A percentile compares a stretch with the other conserved stretches of the same genome.
phyloP scores from a whole-genome alignment of 1,139 yeast species.

The Geotrichum restrictum region DNA sequence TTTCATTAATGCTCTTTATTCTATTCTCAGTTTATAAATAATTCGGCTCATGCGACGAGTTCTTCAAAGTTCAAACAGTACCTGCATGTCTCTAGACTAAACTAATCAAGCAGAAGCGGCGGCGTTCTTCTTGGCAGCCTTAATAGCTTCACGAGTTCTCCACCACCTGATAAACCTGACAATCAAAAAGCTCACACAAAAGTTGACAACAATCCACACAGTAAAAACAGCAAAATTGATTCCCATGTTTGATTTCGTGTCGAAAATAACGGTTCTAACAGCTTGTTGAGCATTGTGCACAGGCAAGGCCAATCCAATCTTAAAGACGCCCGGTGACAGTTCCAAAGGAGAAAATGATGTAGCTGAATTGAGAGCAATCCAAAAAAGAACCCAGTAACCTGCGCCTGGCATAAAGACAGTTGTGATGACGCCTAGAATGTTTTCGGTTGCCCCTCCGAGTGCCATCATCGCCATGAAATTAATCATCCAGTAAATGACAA shows the following conservation, averaged over 20 bases:
- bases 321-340: constrained; percentile 50
- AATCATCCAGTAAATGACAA: constrained; percentile 60
- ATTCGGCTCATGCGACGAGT: too few relatives aligned
- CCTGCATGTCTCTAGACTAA: too few relatives aligned
- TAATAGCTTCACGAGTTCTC: constrained; percentile 11
- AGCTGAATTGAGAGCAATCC: constrained; percentile 57
- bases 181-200: constrained; percentile 29
- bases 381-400: constrained; percentile 60
- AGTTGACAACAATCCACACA: constrained; percentile 56
- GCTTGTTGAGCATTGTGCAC: constrained; percentile 56
- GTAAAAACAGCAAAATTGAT: constrained; percentile 54
- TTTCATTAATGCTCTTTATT: too few relatives aligned
- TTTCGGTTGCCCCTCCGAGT: constrained; percentile 62
- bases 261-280: constrained; percentile 53
- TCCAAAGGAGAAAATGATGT: constrained; percentile 55
- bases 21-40: too few relatives aligned
- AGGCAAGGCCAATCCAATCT: constrained; percentile 65
- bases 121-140: constrained; percentile 3
- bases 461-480: constrained; percentile 58
- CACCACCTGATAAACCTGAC: constrained; percentile 7
- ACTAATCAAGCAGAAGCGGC: too few relatives aligned
- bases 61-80: too few relatives aligned
- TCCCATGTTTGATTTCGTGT: constrained; percentile 56
- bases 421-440: constrained; percentile 49
- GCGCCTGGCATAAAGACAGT: constrained; percentile 48